Percentiles rank a stretch among this genome's conserved stretches.
Conservation (phyloP, 164 flowering plant genomes). For the Magnolia officinalis region DNA sequence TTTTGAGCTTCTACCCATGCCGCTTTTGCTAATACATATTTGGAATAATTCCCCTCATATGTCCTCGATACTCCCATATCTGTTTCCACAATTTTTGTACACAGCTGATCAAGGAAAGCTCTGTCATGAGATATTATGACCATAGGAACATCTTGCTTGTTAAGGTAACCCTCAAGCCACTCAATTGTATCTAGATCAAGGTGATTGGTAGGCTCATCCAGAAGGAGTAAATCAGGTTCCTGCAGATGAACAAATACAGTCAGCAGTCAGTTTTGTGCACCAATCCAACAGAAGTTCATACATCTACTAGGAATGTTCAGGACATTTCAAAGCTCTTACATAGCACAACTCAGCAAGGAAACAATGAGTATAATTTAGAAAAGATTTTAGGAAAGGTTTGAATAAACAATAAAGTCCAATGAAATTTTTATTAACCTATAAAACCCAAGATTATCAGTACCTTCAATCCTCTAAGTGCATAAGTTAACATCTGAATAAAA, state of each 20-base stretch:
- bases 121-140: conserved; percentile 99
- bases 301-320: too few species aligned
- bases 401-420: too few species aligned
- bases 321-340: not conserved
- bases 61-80: conserved; percentile 98
- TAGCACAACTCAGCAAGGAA: not conserved
- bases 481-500: too few species aligned
- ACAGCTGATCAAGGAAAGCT: conserved; percentile 96
- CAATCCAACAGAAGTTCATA: not conserved
- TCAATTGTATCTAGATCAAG: conserved; percentile 97
- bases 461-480: too few species aligned
- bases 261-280: not conserved
- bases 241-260: conserved; percentile 27
- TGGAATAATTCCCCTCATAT: conserved; percentile 82
- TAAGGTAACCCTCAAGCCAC: conserved; percentile 96
- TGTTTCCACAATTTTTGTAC: conserved; percentile 97
- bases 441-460: too few species aligned
- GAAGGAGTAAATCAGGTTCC: conserved; percentile 92
- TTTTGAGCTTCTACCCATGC: conserved; percentile 85
- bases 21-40: conserved; percentile 70
- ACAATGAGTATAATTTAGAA: not conserved
- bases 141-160: conserved; percentile 88
- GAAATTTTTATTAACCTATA: too few species aligned
- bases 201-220: conserved; percentile 99
- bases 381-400: too few species aligned